These are phyloP conservation scores for Tinospora cordifolia DNA, from an alignment of 164 flowering plant genomes.

Conservation along the genomic window DNA sequence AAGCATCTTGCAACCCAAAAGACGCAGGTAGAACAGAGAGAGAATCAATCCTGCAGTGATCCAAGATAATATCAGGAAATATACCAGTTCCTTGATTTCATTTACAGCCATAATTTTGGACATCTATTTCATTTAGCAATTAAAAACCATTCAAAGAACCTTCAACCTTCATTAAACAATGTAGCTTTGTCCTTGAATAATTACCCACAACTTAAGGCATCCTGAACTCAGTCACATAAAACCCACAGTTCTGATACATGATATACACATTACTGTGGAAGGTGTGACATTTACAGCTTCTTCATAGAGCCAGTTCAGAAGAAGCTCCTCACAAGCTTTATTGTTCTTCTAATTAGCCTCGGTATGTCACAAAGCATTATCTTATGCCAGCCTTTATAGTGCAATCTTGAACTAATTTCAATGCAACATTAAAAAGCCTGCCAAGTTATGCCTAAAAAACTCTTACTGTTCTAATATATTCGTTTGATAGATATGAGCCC, in stretches of 20 bases:
- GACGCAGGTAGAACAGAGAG: conserved; percentile 75
- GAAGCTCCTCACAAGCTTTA: neutral
- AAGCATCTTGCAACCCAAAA: conserved; percentile 73
- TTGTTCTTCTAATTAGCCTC: neutral
- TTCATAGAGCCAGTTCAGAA: neutral
- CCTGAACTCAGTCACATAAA: neutral
- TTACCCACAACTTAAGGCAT: neutral
- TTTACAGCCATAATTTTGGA: neutral
- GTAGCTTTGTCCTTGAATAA: neutral
- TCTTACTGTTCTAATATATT: no score
- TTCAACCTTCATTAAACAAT: neutral
- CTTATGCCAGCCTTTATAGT: neutral
- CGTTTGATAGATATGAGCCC: neutral
- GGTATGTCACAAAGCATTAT: neutral
- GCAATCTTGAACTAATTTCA: neutral
- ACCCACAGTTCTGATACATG: neutral
- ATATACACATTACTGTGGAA: neutral
- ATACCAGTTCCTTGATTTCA: neutral
- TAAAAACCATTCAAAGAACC: neutral
- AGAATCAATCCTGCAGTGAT: conserved; percentile 66
- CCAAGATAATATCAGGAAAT: conserved; percentile 12
- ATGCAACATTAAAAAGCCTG: neutral
- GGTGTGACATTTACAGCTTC: neutral
- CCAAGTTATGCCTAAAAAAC: neutral
- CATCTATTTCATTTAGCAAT: neutral